Evolutionary conservation across 1,284 basidiomycete genomes (phyloP).

Genomic region (Mycena sp.): DNA sequence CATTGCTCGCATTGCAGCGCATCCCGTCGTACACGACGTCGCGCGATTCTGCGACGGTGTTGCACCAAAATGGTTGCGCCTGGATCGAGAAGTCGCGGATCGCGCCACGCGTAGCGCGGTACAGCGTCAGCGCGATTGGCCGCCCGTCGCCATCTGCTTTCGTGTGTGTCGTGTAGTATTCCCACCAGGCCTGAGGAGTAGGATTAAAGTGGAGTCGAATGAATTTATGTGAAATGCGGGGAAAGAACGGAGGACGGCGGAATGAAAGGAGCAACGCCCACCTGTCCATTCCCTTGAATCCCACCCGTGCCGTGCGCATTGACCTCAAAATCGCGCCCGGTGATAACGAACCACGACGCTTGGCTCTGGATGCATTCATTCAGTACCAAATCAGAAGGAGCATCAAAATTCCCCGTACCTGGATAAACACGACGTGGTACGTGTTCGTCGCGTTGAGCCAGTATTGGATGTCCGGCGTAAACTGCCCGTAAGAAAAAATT

Average conservation of each 20-base stretch:
- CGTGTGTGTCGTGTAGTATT: slow-evolving; percentile 53
- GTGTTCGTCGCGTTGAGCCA: slow-evolving; percentile 68
- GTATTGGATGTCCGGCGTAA: slow-evolving; percentile 63
- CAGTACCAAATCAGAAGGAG: no score
- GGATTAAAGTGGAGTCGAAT: neutral
- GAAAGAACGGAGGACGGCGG: no score
- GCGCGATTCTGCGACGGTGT: slow-evolving; percentile 63
- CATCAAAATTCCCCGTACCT: slow-evolving; percentile 35
- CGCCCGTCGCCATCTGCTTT: slow-evolving; percentile 66
- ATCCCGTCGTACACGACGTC: slow-evolving; percentile 70
- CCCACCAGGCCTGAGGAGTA: slow-evolving; percentile 52
- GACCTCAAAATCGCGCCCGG: slow-evolving; percentile 65
- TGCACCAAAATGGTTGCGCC: slow-evolving; percentile 74
- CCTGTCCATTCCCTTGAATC: slow-evolving; percentile 70
- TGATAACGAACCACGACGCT: slow-evolving; percentile 73
- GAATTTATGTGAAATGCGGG: slow-evolving; percentile 33
- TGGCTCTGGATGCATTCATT: no score
- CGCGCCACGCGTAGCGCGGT: slow-evolving; percentile 53
- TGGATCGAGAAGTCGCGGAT: slow-evolving; percentile 64
- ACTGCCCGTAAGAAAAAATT: slow-evolving; percentile 37
- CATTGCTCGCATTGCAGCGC: slow-evolving; percentile 69
- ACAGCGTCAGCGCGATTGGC: slow-evolving; percentile 68
- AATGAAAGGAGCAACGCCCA: no score
- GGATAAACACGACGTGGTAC: slow-evolving; percentile 69
- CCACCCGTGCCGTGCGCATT: slow-evolving; percentile 68